Base-by-base conservation (phyloP, 805 yeast genomes). In the Ogataea trehaloabstinens region DNA sequence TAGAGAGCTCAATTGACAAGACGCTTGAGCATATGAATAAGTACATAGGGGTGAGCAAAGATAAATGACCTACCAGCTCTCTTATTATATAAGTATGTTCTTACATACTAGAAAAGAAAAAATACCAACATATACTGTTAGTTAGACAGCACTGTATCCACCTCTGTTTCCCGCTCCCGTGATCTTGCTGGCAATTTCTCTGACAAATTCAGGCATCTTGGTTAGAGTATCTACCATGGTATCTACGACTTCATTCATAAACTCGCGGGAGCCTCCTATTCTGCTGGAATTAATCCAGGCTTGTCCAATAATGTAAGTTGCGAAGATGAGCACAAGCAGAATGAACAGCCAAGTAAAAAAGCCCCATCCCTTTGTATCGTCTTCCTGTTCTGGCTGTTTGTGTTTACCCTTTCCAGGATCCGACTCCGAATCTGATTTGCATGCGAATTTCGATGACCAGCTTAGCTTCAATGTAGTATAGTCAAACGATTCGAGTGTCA, bases 71-170 rank as follows among this genome's bases (percentile, higher is more conserved):
- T 22, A 8, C 25, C 12, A 12, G 25, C 25, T 12, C 25, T 22
- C 25, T 8, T n/a, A n/a, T n/a, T n/a, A n/a, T n/a, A n/a, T n/a
- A 13, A n/a, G n/a, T n/a, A n/a, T n/a, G n/a, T n/a, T n/a, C n/a
- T n/a, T n/a, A n/a, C n/a, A n/a, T n/a, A n/a, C n/a, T n/a, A n/a
- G n/a, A n/a, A n/a, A n/a, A n/a, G n/a, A 18, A 24, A 24, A 24
- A 24, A 12, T 24, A 24, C 13, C 30, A 13, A 24, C 12, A 24
- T 24, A 24, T 24, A 24, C 27, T 11, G 27, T 11, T n/a, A 16
- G 17, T 16, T 69, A 90, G 8, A 93, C 95, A 24, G 97, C 98
- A 56, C 95, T 82, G 61, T 93, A 91, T 15, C 96, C 98, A 19
- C 95, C 95, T 58, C 96, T 75, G 32, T 74, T 66, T 38, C 71